Evolutionary conservation across 164 flowering plant genomes (phyloP).

Genomic region (Vitis labrusca): DNA sequence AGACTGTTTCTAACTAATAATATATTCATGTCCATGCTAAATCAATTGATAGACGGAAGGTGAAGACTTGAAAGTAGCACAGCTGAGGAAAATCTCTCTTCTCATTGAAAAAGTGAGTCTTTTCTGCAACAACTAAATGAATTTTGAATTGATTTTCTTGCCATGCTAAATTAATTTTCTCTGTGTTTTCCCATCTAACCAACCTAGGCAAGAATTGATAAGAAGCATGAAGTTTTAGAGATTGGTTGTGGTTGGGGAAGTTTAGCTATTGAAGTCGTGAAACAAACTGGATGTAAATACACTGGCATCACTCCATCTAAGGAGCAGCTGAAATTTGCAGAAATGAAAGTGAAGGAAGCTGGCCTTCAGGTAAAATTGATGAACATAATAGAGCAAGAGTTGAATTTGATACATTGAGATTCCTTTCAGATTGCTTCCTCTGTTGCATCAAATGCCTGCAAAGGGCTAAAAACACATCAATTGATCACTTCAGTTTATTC

Average conservation of each 20-base stretch:
- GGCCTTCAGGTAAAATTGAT: constrained; percentile 64
- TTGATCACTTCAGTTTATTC: no score
- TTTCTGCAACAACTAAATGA: no score
- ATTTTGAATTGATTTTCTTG: not conserved
- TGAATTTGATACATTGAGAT: no score
- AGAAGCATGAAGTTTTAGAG: constrained; percentile 77
- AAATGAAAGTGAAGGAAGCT: constrained; percentile 72
- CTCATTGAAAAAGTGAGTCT: constrained; percentile 75
- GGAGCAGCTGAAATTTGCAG: constrained; percentile 77
- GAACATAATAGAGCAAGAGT: no score
- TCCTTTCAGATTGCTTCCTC: no score
- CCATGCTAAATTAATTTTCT: not conserved
- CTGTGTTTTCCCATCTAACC: not conserved
- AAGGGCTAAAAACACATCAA: no score
- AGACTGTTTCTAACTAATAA: no score
- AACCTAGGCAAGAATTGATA: constrained; percentile 60
- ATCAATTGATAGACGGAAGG: constrained; percentile 38
- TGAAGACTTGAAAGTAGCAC: constrained; percentile 84
- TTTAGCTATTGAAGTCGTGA: constrained; percentile 87
- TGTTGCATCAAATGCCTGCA: no score
- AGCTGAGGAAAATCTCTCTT: constrained; percentile 71
- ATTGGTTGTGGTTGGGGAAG: constrained; percentile 97
- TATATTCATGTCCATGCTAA: not conserved
- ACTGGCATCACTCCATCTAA: constrained; percentile 90
- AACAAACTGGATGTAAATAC: constrained; percentile 81